A percentile compares a stretch with the other conserved stretches of the same genome.
Evolutionary conservation across 257 asterid genomes (phyloP).

Genomic region (Capsicum baccatum): DNA sequence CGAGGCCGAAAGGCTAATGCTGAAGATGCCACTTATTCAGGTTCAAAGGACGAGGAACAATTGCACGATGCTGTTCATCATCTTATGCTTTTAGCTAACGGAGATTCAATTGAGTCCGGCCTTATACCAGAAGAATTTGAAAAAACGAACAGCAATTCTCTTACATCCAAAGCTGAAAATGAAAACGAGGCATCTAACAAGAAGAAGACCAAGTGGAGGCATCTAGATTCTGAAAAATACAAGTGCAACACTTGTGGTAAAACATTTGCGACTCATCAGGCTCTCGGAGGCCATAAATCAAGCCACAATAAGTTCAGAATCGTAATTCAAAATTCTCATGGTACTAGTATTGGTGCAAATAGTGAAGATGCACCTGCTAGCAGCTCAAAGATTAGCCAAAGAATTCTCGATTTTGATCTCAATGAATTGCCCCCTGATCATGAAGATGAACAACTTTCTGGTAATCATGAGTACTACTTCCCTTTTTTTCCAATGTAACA

Average conservation of each 20-base stretch:
- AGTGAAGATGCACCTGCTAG: slow-evolving; percentile 33
- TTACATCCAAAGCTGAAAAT: slow-evolving; percentile 27
- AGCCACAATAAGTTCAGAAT: slow-evolving; percentile 48
- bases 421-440: slow-evolving; percentile 53
- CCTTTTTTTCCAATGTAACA: slow-evolving; percentile 30
- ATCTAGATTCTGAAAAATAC: slow-evolving; percentile 40
- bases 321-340: slow-evolving; percentile 32
- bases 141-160: slow-evolving; percentile 40
- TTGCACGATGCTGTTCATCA: slow-evolving; percentile 42
- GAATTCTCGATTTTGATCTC: slow-evolving; percentile 52
- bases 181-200: not conserved
- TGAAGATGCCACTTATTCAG: slow-evolving; percentile 21
- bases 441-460: slow-evolving; percentile 32
- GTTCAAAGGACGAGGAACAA: slow-evolving; percentile 35
- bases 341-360: not conserved
- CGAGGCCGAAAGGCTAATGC: slow-evolving; percentile 55
- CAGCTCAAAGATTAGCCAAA: slow-evolving; percentile 25
- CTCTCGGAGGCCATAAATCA: slow-evolving; percentile 57
- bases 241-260: slow-evolving; percentile 43
- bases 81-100: slow-evolving; percentile 54
- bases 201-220: slow-evolving; percentile 43
- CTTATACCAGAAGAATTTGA: slow-evolving; percentile 33
- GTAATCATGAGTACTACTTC: slow-evolving; percentile 30
- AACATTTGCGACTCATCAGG: slow-evolving; percentile 48
- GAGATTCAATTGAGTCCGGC: slow-evolving; percentile 28